phyloP scores from a whole-genome alignment of 2,329 filamentous ascomycete species.

The Colletotrichum chlorophyti region DNA sequence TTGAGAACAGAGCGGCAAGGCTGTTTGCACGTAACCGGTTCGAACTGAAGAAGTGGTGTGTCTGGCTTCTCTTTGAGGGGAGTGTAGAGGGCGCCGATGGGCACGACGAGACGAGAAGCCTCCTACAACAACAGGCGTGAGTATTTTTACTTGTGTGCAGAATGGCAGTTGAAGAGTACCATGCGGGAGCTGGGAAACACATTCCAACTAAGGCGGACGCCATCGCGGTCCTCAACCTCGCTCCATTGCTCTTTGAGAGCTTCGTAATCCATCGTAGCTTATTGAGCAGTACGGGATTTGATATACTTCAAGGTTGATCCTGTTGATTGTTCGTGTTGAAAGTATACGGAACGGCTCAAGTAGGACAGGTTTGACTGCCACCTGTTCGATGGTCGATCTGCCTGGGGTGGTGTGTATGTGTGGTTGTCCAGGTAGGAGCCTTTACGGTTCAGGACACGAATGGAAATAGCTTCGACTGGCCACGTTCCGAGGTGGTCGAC shows the following conservation, averaged over 20 bases:
- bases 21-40: conserved; percentile 95
- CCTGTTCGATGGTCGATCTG: neutral
- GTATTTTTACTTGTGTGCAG: neutral
- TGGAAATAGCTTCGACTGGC: neutral
- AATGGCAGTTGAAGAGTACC: conserved; percentile 58
- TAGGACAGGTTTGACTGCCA: too few relatives aligned
- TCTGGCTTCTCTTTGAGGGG: conserved; percentile 94
- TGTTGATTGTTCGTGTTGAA: too few relatives aligned
- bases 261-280: conserved; percentile 81
- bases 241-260: conserved; percentile 94
- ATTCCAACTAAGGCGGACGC: conserved; percentile 96
- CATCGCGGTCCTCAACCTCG: conserved; percentile 95
- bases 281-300: neutral
- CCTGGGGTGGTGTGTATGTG: neutral
- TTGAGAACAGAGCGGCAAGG: conserved; percentile 96
- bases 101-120: conserved; percentile 92
- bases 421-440: neutral
- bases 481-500: neutral
- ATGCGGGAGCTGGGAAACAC: conserved; percentile 98
- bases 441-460: neutral
- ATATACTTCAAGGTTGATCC: too few relatives aligned
- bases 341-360: neutral
- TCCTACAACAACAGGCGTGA: conserved; percentile 63
- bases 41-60: conserved; percentile 89
- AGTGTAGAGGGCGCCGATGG: conserved; percentile 95